Evolutionary conservation across 768 basidiomycete species (phyloP).

Genomic region (Lactarius deliciosus): DNA sequence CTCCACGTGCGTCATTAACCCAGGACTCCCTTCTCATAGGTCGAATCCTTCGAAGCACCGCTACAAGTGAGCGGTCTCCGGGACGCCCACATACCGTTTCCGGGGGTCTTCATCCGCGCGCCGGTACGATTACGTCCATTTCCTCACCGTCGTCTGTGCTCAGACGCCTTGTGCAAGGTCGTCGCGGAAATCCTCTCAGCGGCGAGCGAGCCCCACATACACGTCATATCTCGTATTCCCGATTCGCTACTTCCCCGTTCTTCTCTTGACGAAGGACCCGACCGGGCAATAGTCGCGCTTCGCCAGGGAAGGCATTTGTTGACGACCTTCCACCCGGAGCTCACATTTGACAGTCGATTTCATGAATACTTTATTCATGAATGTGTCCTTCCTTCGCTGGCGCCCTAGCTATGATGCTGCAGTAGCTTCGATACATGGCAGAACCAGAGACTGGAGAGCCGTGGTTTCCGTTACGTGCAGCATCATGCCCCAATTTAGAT

Average conservation of each 20-base stretch:
- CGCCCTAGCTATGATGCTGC: neutral
- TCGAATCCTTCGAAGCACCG: constrained; percentile 88
- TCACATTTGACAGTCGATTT: constrained; percentile 83
- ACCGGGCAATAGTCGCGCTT: constrained; percentile 75
- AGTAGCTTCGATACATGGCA: neutral
- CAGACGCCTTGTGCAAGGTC: constrained; percentile 47
- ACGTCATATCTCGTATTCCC: constrained; percentile 71
- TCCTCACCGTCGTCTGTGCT: neutral
- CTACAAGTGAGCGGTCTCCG: constrained; percentile 63
- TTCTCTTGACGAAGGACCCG: constrained; percentile 44
- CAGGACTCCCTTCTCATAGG: constrained; percentile 40
- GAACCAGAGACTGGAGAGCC: neutral
- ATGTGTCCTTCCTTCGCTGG: constrained; percentile 52
- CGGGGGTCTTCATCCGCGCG: constrained; percentile 91
- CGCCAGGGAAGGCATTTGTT: constrained; percentile 82
- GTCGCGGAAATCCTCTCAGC: constrained; percentile 52
- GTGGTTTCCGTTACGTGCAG: neutral
- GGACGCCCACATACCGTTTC: constrained; percentile 61
- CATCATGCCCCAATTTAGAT: too few relatives aligned
- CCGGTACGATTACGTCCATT: constrained; percentile 52
- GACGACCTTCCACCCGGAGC: constrained; percentile 93
- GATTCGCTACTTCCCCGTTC: constrained; percentile 47
- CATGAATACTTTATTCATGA: constrained; percentile 87
- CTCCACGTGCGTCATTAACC: constrained; percentile 21
- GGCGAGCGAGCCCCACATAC: constrained; percentile 54